Percentiles rank a stretch among this genome's conserved stretches.
Conservation (phyloP, 192 early-diverging fungal genomes). For the Jimgerdemannia lactiflua region DNA sequence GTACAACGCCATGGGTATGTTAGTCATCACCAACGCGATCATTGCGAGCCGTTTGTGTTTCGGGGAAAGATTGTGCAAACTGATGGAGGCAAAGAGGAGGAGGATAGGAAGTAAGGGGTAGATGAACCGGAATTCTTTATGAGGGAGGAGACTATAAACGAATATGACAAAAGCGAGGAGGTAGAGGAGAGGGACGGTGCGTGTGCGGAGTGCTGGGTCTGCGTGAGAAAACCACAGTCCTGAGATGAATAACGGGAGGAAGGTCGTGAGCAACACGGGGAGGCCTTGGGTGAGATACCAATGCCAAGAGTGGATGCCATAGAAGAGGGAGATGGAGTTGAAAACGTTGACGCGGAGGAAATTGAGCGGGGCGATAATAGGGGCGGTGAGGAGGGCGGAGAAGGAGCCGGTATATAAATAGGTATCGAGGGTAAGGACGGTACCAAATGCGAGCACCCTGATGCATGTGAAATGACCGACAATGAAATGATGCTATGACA, state of each 20-base stretch:
- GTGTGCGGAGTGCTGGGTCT: slow-evolving; percentile 2
- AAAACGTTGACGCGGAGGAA: slow-evolving; percentile 85
- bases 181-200: slow-evolving; percentile 16
- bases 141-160: slow-evolving; percentile 75
- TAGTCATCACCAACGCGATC: slow-evolving; percentile 57
- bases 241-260: slow-evolving; percentile 64
- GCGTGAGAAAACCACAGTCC: slow-evolving; percentile 40
- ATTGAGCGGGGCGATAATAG: slow-evolving; percentile 71
- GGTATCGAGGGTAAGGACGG: slow-evolving; percentile 60
- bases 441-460: slow-evolving; percentile 41
- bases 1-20: slow-evolving; percentile 69
- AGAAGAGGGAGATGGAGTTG: slow-evolving; percentile 80
- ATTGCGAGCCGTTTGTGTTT: slow-evolving; percentile 14
- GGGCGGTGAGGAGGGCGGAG: slow-evolving; percentile 55
- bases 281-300: slow-evolving; percentile 88
- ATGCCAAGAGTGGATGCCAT: slow-evolving; percentile 88
- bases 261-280: slow-evolving; percentile 72
- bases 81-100: slow-evolving; percentile 43
- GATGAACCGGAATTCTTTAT: slow-evolving; percentile 98
- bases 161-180: slow-evolving; percentile 47
- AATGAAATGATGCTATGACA: background rate
- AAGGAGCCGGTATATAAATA: slow-evolving; percentile 68
- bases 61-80: slow-evolving; percentile 19
- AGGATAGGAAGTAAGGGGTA: slow-evolving; percentile 78
- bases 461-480: background rate